These are phyloP conservation scores for Mucor lusitanicus DNA, from an alignment of 371 early-diverging fungal genomes.

Conservation along the genomic window DNA sequence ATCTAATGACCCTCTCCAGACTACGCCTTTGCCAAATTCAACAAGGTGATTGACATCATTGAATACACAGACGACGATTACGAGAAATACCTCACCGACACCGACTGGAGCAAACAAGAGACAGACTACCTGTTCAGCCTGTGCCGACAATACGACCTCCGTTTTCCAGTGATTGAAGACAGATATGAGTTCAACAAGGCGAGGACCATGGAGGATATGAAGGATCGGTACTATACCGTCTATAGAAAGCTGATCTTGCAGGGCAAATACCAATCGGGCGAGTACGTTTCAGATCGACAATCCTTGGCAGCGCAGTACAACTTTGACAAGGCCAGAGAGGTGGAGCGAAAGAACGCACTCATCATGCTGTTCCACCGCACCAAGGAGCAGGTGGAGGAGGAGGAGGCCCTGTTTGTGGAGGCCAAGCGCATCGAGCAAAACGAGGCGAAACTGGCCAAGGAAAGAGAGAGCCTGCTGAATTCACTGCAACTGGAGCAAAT, in stretches of 20 bases:
- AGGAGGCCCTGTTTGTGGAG: slow-evolving; percentile 76
- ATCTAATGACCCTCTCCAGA: slow-evolving; percentile 22
- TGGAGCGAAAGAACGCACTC: slow-evolving; percentile 80
- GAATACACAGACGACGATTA: slow-evolving; percentile 79
- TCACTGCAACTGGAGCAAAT: slow-evolving; percentile 61
- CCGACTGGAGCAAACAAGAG: slow-evolving; percentile 84
- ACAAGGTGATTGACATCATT: slow-evolving; percentile 62
- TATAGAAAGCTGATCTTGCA: slow-evolving; percentile 52
- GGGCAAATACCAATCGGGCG: slow-evolving; percentile 37
- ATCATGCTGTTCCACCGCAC: slow-evolving; percentile 70
- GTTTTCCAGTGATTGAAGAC: slow-evolving; percentile 85
- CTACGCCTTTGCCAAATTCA: slow-evolving; percentile 68
- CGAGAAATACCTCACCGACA: slow-evolving; percentile 58
- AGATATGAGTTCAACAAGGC: slow-evolving; percentile 61
- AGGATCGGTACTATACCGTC: slow-evolving; percentile 78
- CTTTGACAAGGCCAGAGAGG: slow-evolving; percentile 68
- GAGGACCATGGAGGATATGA: slow-evolving; percentile 66
- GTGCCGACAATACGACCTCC: slow-evolving; percentile 76
- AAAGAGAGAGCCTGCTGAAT: slow-evolving; percentile 74
- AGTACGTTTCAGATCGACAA: slow-evolving; percentile 34
- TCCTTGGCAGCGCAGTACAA: slow-evolving; percentile 42
- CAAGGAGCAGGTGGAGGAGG: slow-evolving; percentile 83
- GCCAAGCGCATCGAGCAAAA: slow-evolving; percentile 78
- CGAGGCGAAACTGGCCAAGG: slow-evolving; percentile 69
- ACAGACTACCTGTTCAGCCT: slow-evolving; percentile 82